Conservation (phyloP, 2,329 filamentous ascomycete genomes). For the Fonsecaea pedrosoi region DNA sequence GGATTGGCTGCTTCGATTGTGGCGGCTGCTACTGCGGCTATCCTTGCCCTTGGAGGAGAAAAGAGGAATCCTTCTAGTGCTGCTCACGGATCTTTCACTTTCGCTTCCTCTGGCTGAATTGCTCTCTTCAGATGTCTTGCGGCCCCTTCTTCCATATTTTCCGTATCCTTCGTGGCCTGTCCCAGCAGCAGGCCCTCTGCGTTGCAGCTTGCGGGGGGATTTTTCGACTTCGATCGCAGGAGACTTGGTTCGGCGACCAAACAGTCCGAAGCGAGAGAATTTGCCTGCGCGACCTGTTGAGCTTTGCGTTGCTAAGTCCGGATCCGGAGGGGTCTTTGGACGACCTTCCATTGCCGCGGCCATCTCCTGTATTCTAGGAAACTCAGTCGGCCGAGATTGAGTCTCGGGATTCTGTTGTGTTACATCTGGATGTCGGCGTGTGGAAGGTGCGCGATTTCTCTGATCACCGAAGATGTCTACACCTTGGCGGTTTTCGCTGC, state of each 20-base stretch:
- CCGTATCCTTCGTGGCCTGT: conserved; percentile 81
- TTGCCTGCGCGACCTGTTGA: conserved; percentile 42
- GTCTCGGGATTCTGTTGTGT: conserved; percentile 49
- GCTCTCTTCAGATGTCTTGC: conserved; percentile 52
- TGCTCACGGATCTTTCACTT: conserved; percentile 50
- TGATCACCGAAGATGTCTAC: conserved; percentile 66
- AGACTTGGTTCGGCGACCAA: conserved; percentile 65
- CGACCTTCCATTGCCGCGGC: background rate
- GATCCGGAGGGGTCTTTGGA: conserved; percentile 3
- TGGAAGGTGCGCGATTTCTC: conserved; percentile 64
- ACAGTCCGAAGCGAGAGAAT: conserved; percentile 76
- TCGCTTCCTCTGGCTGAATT: conserved; percentile 43
- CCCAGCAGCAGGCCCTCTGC: conserved; percentile 86
- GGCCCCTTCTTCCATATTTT: conserved; percentile 54
- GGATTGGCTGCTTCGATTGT: conserved; percentile 44
- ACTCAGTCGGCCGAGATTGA: background rate
- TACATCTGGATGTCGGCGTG: conserved; percentile 48
- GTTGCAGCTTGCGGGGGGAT: conserved; percentile 66
- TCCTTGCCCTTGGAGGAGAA: conserved; percentile 49
- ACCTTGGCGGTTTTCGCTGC: conserved; percentile 72
- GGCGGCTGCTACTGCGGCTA: conserved; percentile 48
- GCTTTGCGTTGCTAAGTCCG: background rate
- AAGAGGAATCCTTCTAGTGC: conserved; percentile 46
- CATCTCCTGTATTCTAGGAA: background rate
- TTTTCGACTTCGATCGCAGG: conserved; percentile 66